phyloP scores from a whole-genome alignment of 1,284 basidiomycete genomes.

The Cutaneotrichosporon dermatis region DNA sequence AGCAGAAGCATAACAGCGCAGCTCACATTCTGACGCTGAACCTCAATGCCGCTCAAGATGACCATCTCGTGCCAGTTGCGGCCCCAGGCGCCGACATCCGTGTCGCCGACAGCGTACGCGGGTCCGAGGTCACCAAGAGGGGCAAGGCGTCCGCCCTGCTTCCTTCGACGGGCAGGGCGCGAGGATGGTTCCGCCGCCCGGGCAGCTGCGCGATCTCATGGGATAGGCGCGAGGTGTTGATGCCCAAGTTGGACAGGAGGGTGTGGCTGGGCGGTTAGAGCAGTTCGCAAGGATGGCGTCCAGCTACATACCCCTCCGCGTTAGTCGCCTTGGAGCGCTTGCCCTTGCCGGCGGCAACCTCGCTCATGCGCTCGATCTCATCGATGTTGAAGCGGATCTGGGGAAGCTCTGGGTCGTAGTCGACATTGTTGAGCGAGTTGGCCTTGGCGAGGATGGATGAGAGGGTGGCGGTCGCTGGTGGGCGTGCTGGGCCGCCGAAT shows the following conservation, averaged over 20 bases:
- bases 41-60: constrained; percentile 44
- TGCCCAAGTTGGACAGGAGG: constrained; percentile 43
- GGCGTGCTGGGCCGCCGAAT: constrained; percentile 12
- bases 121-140: constrained; percentile 30
- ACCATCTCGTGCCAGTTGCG: constrained; percentile 48
- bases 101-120: constrained; percentile 31
- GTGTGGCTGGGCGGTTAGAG: constrained; percentile 22
- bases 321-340: constrained; percentile 26
- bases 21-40: constrained; percentile 41
- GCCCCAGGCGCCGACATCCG: constrained; percentile 42
- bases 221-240: constrained; percentile 43
- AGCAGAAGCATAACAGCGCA: neutral
- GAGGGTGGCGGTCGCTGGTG: constrained; percentile 24
- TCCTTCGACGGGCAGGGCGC: constrained; percentile 21
- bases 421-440: constrained; percentile 36
- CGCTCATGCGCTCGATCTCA: constrained; percentile 46
- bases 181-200: constrained; percentile 5
- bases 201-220: constrained; percentile 41
- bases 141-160: constrained; percentile 15
- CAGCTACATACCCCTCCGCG: constrained; percentile 38
- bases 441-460: constrained; percentile 39
- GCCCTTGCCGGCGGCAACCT: constrained; percentile 33
- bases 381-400: constrained; percentile 45
- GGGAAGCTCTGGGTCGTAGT: constrained; percentile 40
- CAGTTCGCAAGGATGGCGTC: neutral